A percentile compares a stretch with the other conserved stretches of the same genome.
phyloP scores from a whole-genome alignment of 1,284 basidiomycete genomes.

The Dichomitus squalens region DNA sequence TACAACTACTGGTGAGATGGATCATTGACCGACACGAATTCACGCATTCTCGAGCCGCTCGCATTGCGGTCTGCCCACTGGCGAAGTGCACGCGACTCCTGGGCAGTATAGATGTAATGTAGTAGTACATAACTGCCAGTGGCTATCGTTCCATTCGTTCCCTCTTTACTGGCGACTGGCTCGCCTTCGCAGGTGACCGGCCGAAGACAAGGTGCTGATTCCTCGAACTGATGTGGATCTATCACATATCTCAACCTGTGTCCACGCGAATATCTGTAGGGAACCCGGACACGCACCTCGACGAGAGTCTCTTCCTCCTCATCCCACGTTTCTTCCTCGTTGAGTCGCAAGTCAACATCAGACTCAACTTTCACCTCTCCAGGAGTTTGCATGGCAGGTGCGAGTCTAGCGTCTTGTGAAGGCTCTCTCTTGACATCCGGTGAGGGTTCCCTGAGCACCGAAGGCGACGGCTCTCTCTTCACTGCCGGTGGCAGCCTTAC shows the following conservation, averaged over 20 bases:
- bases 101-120: too few species aligned
- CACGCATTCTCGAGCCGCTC: too few species aligned
- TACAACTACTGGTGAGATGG: too few species aligned
- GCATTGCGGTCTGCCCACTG: too few species aligned
- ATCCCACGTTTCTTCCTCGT: not conserved
- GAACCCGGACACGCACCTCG: slow-evolving; percentile 1
- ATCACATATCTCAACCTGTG: too few species aligned
- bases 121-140: too few species aligned
- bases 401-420: not conserved
- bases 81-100: too few species aligned
- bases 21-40: too few species aligned
- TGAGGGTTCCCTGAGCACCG: not conserved
- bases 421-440: not conserved
- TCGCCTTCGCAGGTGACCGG: not conserved
- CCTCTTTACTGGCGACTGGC: too few species aligned
- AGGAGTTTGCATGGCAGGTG: not conserved
- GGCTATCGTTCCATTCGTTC: not conserved
- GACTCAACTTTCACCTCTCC: not conserved
- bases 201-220: slow-evolving; percentile 7
- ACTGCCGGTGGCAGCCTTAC: not conserved
- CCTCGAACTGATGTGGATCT: slow-evolving; percentile 11
- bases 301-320: slow-evolving; percentile 7
- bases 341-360: not conserved
- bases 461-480: not conserved
- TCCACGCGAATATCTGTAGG: too few species aligned